Percentiles rank a stretch among this genome's conserved stretches.
These are phyloP conservation scores for Paraphaeosphaeria minitans DNA, from an alignment of 2,329 filamentous ascomycete genomes.

Conservation along the genomic window DNA sequence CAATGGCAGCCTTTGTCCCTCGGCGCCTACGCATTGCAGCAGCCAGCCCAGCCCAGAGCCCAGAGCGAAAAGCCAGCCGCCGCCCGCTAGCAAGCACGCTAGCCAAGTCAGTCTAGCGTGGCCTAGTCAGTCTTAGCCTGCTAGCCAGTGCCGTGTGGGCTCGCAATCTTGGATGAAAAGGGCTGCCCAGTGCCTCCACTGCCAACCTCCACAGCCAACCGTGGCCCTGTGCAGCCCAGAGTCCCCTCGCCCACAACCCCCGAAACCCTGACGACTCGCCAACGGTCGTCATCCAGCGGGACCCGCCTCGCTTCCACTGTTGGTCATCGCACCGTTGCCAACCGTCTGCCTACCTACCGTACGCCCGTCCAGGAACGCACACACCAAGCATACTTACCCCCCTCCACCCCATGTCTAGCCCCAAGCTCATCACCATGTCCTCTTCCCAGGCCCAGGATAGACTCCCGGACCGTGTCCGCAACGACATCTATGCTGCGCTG, in stretches of 20 bases:
- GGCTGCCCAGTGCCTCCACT: too few relatives aligned
- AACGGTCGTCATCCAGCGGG: conserved; percentile 11
- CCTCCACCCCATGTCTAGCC: conserved; percentile 17
- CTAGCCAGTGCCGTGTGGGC: not conserved
- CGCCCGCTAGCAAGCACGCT: too few relatives aligned
- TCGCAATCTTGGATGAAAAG: conserved; percentile 23
- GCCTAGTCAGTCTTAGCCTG: not conserved
- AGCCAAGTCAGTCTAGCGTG: too few relatives aligned
- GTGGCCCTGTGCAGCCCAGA: not conserved
- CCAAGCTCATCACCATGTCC: conserved; percentile 32
- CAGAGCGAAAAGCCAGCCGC: not conserved
- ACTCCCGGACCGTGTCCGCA: conserved; percentile 48
- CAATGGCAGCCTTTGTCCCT: conserved; percentile 7
- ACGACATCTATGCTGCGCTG: conserved; percentile 53
- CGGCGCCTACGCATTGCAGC: conserved; percentile 1
- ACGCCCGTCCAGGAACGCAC: conserved; percentile 5
- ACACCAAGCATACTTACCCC: conserved; percentile 8
- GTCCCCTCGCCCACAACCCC: conserved; percentile 9
- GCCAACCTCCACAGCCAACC: not conserved
- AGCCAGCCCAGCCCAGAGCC: not conserved
- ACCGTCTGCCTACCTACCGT: too few relatives aligned
- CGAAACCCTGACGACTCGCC: conserved; percentile 3
- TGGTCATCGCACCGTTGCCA: not conserved
- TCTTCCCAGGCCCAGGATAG: conserved; percentile 49
- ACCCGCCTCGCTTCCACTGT: conserved; percentile 8